phyloP scores from a whole-genome alignment of 306 rosid species.

The Amphicarpaea edgeworthii region DNA sequence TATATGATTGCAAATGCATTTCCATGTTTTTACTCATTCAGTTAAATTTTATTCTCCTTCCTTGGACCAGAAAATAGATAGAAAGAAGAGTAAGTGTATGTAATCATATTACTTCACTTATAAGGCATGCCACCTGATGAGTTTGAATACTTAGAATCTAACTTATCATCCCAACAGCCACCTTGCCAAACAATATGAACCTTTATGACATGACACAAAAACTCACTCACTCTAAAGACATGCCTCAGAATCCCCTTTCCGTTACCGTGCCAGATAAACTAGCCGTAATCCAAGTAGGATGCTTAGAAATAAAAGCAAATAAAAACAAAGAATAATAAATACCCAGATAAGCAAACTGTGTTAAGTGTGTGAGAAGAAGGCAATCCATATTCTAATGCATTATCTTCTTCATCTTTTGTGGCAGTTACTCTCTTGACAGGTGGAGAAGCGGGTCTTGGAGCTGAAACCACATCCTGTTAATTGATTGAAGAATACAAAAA shows the following conservation, averaged over 20 bases:
- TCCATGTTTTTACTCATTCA: background rate
- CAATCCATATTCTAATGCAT: slow-evolving; percentile 93
- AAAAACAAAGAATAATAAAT: slow-evolving; percentile 38
- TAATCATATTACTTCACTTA: slow-evolving; percentile 29
- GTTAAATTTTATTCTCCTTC: slow-evolving; percentile 14
- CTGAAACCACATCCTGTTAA: slow-evolving; percentile 85
- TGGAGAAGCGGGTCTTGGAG: slow-evolving; percentile 94
- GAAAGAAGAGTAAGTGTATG: slow-evolving; percentile 31
- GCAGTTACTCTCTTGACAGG: slow-evolving; percentile 88
- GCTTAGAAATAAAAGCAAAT: slow-evolving; percentile 24
- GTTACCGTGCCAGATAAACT: background rate
- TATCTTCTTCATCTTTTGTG: slow-evolving; percentile 92
- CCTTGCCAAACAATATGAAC: background rate
- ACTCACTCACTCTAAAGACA: background rate
- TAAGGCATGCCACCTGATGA: slow-evolving; percentile 41
- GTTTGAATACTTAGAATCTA: slow-evolving; percentile 23
- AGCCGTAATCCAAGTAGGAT: background rate
- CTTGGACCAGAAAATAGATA: slow-evolving; percentile 28
- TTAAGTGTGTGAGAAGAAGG: slow-evolving; percentile 98
- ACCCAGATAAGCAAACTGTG: slow-evolving; percentile 97
- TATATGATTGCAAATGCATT: slow-evolving; percentile 13
- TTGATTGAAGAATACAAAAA: slow-evolving; percentile 35
- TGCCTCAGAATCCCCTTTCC: slow-evolving; percentile 34
- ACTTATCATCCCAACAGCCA: slow-evolving; percentile 39
- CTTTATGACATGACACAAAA: slow-evolving; percentile 24